Evolutionary conservation across 805 yeast genomes (phyloP).

Genomic region (Myxozyma udenii): DNA sequence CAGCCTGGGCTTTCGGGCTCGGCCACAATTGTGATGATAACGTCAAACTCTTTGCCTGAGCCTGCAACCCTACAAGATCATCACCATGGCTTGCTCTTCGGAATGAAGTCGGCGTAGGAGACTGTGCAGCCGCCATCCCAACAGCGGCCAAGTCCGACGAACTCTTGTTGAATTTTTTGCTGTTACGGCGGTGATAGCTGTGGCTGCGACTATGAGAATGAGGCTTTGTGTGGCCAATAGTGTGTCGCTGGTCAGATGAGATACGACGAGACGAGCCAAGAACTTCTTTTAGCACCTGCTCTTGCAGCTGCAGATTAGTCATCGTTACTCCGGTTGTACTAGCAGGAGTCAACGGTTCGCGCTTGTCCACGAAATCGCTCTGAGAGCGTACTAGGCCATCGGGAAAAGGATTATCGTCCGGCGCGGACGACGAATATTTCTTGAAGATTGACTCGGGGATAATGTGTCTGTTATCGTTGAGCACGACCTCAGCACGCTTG

Average conservation of each 20-base stretch:
- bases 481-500: constrained; percentile 67
- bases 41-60: not conserved
- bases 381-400: not conserved
- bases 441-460: constrained; percentile 77
- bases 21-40: not conserved
- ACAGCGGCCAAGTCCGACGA: too few species aligned
- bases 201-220: not conserved
- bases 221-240: not conserved
- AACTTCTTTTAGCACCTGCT: constrained; percentile 67
- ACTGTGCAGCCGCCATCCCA: not conserved
- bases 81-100: not conserved
- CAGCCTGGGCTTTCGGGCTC: not conserved
- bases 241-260: not conserved
- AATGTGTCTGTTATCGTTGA: constrained; percentile 89
- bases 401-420: constrained; percentile 32
- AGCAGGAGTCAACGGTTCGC: constrained; percentile 23
- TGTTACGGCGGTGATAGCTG: not conserved
- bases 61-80: not conserved
- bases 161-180: not conserved
- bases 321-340: constrained; percentile 54
- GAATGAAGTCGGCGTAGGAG: not conserved
- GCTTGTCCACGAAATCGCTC: not conserved
- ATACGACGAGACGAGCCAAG: constrained; percentile 46
- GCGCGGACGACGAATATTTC: constrained; percentile 52
- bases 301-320: constrained; percentile 68